Percentiles rank a stretch among this genome's conserved stretches.
These are phyloP conservation scores for Sinapis alba DNA, from an alignment of 441 rosid genomes.

Conservation along the genomic window DNA sequence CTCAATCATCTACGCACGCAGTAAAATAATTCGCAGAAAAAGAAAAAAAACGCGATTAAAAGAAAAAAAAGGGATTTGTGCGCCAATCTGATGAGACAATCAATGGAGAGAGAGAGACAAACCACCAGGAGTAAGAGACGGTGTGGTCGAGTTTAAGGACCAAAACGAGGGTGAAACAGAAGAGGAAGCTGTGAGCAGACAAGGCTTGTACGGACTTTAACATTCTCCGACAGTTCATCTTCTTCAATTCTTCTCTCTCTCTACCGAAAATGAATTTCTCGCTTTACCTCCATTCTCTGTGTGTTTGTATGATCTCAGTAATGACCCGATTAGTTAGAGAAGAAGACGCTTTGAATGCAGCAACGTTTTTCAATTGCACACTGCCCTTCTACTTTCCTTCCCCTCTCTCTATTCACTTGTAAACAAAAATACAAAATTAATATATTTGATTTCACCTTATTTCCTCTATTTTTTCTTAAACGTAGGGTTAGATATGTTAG, in stretches of 20 bases:
- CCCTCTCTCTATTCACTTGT: neutral
- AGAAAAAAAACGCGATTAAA: neutral
- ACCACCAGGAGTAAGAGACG: slow-evolving; percentile 87
- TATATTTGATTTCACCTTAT: neutral
- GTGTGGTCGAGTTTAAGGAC: slow-evolving; percentile 71
- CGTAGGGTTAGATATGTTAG: neutral
- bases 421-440: too few species aligned
- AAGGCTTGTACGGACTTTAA: slow-evolving; percentile 87
- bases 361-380: slow-evolving; percentile 9
- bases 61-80: neutral
- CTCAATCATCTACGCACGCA: neutral
- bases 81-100: neutral
- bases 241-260: slow-evolving; percentile 15
- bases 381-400: neutral
- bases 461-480: neutral
- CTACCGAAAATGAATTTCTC: neutral
- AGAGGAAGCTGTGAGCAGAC: slow-evolving; percentile 76
- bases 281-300: slow-evolving; percentile 18
- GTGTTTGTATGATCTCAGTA: neutral
- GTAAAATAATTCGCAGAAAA: neutral
- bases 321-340: slow-evolving; percentile 9
- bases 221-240: slow-evolving; percentile 85
- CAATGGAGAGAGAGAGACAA: slow-evolving; percentile 32
- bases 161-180: slow-evolving; percentile 72
- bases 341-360: neutral